phyloP scores from a whole-genome alignment of 108 stramenopile genomes.

The Epithemia pelagica region DNA sequence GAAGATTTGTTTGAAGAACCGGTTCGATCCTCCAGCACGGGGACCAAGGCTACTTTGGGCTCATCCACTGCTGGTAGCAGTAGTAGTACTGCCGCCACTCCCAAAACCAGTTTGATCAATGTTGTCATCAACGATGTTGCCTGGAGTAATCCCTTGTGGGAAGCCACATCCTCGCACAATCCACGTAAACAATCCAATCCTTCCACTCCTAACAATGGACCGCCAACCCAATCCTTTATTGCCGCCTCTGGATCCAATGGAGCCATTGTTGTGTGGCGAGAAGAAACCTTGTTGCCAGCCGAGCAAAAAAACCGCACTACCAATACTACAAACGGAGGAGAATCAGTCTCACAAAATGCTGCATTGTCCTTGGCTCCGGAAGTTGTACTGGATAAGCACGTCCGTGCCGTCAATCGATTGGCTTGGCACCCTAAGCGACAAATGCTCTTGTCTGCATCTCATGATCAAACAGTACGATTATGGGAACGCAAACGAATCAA shows the following conservation, averaged over 20 bases:
- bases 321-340: slow-evolving; percentile 16
- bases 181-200: slow-evolving; percentile 1
- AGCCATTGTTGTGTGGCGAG: slow-evolving; percentile 68
- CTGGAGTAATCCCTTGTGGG: slow-evolving; percentile 43
- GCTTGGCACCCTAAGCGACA: slow-evolving; percentile 72
- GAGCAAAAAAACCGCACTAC: slow-evolving; percentile 1
- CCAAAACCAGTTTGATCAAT: slow-evolving; percentile 18
- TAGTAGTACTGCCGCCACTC: neutral
- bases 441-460: slow-evolving; percentile 61
- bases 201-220: neutral
- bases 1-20: slow-evolving; percentile 17
- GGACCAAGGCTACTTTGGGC: neutral
- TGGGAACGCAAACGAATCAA: slow-evolving; percentile 32
- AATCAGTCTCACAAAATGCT: too few relatives aligned
- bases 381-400: slow-evolving; percentile 62
- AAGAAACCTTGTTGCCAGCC: slow-evolving; percentile 27
- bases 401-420: slow-evolving; percentile 70
- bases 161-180: slow-evolving; percentile 13
- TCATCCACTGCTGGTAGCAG: too few relatives aligned
- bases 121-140: slow-evolving; percentile 65
- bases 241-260: slow-evolving; percentile 83
- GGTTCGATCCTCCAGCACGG: slow-evolving; percentile 14
- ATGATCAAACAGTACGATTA: slow-evolving; percentile 51
- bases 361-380: slow-evolving; percentile 39
- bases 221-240: slow-evolving; percentile 28